A percentile compares a stretch with the other conserved stretches of the same genome.
Evolutionary conservation across 257 asterid genomes (phyloP).

Genomic region (Solanum megistacrolobum): DNA sequence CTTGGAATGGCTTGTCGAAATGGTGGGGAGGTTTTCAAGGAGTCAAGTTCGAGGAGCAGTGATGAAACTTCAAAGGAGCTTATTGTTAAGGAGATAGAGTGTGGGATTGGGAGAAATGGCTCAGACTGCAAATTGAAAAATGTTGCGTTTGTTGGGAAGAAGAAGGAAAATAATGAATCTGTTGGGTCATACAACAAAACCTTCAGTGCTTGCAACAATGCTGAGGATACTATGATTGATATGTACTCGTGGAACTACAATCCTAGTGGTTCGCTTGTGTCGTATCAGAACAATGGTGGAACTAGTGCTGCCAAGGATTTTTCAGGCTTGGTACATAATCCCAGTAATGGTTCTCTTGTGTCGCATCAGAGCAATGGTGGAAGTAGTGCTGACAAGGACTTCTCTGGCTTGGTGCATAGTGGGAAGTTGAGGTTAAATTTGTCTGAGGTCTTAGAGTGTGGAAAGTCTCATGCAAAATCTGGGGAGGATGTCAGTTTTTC

Average conservation of each 20-base stretch:
- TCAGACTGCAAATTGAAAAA: slow-evolving; percentile 10
- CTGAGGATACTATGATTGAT: slow-evolving; percentile 10
- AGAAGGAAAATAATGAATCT: background rate
- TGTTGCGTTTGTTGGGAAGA: slow-evolving; percentile 2
- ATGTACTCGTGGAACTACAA: slow-evolving; percentile 7
- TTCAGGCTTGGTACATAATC: slow-evolving; percentile 1
- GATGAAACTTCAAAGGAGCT: slow-evolving; percentile 16
- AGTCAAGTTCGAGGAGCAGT: slow-evolving; percentile 8
- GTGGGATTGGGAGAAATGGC: slow-evolving; percentile 6
- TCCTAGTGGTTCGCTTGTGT: slow-evolving; percentile 3
- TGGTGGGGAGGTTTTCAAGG: background rate
- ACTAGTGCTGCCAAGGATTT: background rate
- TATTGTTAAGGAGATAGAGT: slow-evolving; percentile 15
- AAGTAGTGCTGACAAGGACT: background rate
- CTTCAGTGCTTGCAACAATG: background rate
- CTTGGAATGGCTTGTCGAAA: background rate
- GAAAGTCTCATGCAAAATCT: background rate
- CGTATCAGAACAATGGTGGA: slow-evolving; percentile 1
- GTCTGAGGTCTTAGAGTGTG: background rate
- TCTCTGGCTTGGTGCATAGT: background rate
- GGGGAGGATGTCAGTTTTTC: background rate
- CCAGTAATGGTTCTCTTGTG: slow-evolving; percentile 1
- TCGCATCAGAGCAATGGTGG: slow-evolving; percentile 2
- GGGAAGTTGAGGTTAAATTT: slow-evolving; percentile 4
- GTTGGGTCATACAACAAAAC: slow-evolving; percentile 8